Conservation (phyloP, 441 rosid genomes). For the Corymbia calophylla region DNA sequence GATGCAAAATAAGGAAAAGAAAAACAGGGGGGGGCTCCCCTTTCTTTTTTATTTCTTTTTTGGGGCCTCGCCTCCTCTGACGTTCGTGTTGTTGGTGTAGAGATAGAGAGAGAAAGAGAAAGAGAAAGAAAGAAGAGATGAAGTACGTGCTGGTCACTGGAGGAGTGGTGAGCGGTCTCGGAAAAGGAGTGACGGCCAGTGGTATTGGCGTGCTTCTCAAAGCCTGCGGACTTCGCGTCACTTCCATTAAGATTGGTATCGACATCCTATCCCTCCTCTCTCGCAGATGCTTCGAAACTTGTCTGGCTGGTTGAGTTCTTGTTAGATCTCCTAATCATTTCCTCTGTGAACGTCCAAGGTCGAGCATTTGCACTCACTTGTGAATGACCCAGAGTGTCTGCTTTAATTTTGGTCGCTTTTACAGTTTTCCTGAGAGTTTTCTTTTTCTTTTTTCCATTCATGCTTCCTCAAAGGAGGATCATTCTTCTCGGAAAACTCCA, state of each 20-base stretch:
- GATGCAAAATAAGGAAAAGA: background rate
- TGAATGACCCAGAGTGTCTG: background rate
- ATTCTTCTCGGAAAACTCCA: background rate
- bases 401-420: background rate
- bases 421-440: background rate
- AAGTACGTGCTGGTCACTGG: background rate
- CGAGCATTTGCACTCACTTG: background rate
- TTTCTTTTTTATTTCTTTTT: background rate
- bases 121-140: background rate
- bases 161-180: slow-evolving; percentile 78
- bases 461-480: background rate
- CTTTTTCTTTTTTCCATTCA: background rate
- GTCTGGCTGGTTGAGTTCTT: background rate
- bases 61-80: background rate
- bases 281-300: background rate
- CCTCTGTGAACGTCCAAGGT: background rate
- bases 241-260: background rate
- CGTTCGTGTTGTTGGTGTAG: background rate
- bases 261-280: slow-evolving; percentile 62
- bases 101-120: background rate
- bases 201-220: slow-evolving; percentile 83
- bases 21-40: no score
- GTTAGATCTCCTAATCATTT: background rate
- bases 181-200: slow-evolving; percentile 92
- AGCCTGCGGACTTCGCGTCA: slow-evolving; percentile 61